Evolutionary conservation across 2,329 filamentous ascomycete species (phyloP).

Genomic region (Herpotrichia juniperi): DNA sequence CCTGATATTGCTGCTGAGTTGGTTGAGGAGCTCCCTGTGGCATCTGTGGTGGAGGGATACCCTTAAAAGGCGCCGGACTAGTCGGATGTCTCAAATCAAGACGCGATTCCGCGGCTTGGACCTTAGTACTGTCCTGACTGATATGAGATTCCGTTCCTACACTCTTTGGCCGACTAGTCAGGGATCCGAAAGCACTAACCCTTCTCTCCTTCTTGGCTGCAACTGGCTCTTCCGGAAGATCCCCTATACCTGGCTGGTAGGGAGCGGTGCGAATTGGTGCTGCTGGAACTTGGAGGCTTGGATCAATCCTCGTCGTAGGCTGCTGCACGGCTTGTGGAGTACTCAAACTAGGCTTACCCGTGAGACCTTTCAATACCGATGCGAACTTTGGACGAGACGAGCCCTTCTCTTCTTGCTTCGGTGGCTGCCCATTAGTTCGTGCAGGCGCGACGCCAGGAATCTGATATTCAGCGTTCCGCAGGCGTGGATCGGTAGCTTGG

Average conservation of each 20-base stretch:
- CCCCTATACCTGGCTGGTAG: conserved; percentile 31
- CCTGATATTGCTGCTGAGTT: conserved; percentile 14
- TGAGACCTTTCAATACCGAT: conserved; percentile 55
- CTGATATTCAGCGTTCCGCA: conserved; percentile 50
- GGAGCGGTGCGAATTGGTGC: conserved; percentile 22
- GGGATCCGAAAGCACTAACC: conserved; percentile 13
- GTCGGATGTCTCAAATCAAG: conserved; percentile 32
- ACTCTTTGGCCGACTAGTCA: conserved; percentile 27
- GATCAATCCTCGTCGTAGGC: conserved; percentile 14
- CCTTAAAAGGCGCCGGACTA: conserved; percentile 26
- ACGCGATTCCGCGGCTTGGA: conserved; percentile 35
- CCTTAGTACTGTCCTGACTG: conserved; percentile 35
- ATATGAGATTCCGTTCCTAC: conserved; percentile 36
- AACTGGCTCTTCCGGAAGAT: conserved; percentile 25
- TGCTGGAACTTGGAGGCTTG: conserved; percentile 10
- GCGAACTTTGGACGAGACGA: conserved; percentile 33
- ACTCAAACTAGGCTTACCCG: conserved; percentile 23
- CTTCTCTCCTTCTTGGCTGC: conserved; percentile 22
- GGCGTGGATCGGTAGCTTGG: conserved; percentile 46
- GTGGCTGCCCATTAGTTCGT: conserved; percentile 23
- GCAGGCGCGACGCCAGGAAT: conserved; percentile 45
- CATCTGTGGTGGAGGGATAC: conserved; percentile 29
- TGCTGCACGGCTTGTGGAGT: conserved; percentile 2
- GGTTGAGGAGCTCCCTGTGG: conserved; percentile 13
- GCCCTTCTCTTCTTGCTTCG: conserved; percentile 28